phyloP scores from a whole-genome alignment of 331 rosid genomes.

The Pyracantha coccinea region DNA sequence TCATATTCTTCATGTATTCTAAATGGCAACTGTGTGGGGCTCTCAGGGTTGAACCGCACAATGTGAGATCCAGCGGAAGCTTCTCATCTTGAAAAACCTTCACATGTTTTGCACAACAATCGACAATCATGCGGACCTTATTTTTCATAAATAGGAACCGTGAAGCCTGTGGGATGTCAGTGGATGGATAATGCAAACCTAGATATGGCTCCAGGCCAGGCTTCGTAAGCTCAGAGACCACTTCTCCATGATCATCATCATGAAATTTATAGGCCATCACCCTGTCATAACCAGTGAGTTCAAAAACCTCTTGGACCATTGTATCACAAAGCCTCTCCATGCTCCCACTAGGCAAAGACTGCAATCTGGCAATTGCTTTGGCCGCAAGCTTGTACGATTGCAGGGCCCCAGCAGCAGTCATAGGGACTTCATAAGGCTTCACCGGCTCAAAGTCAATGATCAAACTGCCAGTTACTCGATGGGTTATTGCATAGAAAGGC shows the following conservation, averaged over 20 bases:
- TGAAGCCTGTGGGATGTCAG: conserved; percentile 96
- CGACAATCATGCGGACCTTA: conserved; percentile 94
- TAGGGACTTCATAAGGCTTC: conserved; percentile 89
- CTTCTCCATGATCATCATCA: conserved; percentile 97
- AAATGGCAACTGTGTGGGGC: conserved; percentile 90
- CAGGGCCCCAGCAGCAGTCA: conserved; percentile 95
- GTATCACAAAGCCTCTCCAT: conserved; percentile 88
- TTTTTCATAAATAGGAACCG: conserved; percentile 88
- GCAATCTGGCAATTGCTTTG: conserved; percentile 82
- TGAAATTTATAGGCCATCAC: conserved; percentile 99
- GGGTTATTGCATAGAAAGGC: conserved; percentile 87
- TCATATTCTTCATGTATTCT: conserved; percentile 85
- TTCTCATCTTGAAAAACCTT: conserved; percentile 87
- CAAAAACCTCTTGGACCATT: conserved; percentile 97
- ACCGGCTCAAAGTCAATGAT: conserved; percentile 95
- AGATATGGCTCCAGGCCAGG: conserved; percentile 82
- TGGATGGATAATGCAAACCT: conserved; percentile 94
- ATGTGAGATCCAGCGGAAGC: conserved; percentile 69
- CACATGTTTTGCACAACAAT: conserved; percentile 74
- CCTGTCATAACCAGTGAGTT: conserved; percentile 94
- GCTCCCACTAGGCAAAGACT: conserved; percentile 92
- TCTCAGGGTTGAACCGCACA: conserved; percentile 93
- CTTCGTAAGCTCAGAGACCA: conserved; percentile 73
- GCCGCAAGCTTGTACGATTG: conserved; percentile 97
- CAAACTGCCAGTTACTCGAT: conserved; percentile 83